Evolutionary conservation across 164 flowering plant species (phyloP).

Genomic region (Sextonia rubra): DNA sequence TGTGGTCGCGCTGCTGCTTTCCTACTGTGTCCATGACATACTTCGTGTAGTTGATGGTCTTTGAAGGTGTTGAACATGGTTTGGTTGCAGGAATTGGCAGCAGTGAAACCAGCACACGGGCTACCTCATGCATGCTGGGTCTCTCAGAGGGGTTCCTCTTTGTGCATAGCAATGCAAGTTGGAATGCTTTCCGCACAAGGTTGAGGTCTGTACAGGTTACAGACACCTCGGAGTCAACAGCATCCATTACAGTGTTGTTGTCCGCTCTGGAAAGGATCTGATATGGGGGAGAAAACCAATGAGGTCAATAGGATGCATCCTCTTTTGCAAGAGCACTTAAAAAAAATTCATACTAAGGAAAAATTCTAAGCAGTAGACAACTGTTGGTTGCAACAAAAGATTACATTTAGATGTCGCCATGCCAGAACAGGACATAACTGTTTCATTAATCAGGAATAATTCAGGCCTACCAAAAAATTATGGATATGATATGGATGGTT

Average conservation of each 20-base stretch:
- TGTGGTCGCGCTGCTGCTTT: constrained; percentile 26
- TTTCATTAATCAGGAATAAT: background rate
- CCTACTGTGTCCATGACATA: constrained; percentile 26
- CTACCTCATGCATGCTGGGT: constrained; percentile 88
- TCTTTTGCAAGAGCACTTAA: background rate
- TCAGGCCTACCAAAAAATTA: no score
- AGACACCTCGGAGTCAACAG: constrained; percentile 87
- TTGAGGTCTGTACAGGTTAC: constrained; percentile 73
- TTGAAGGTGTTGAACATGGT: constrained; percentile 24
- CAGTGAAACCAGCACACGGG: constrained; percentile 60
- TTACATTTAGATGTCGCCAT: background rate
- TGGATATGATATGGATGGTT: background rate
- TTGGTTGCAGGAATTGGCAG: constrained; percentile 52
- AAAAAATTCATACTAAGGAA: no score
- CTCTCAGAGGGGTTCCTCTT: constrained; percentile 65
- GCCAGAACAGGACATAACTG: background rate
- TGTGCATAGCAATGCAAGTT: constrained; percentile 82
- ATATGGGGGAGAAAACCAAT: background rate
- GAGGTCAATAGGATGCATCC: background rate
- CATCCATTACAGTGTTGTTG: constrained; percentile 83
- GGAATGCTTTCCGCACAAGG: constrained; percentile 72
- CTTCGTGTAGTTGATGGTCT: constrained; percentile 45
- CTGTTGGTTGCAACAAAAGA: no score
- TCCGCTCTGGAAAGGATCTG: constrained; percentile 84
- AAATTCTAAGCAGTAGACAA: background rate